Percentiles rank a stretch among this genome's conserved stretches.
These are phyloP conservation scores for Scutellaria barbata DNA, from an alignment of 257 asterid species.

Conservation along the genomic window DNA sequence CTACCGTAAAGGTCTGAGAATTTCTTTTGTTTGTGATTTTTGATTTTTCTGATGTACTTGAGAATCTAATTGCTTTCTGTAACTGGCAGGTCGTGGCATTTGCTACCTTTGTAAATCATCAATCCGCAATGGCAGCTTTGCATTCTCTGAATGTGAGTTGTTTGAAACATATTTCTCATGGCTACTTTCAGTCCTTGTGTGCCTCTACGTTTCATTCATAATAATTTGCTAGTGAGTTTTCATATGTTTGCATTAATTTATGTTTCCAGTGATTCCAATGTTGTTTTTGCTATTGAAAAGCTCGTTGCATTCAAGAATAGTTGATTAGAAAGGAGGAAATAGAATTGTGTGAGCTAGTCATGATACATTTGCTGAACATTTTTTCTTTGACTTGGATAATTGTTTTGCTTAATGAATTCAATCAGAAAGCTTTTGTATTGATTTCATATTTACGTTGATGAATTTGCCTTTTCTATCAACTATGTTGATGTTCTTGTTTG, in stretches of 20 bases:
- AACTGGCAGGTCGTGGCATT: slow-evolving; percentile 88
- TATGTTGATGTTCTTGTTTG: neutral
- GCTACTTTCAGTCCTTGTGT: neutral
- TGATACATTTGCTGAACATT: neutral
- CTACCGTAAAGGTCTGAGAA: neutral
- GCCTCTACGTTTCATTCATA: neutral
- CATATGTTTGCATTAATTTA: neutral
- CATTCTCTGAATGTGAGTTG: slow-evolving; percentile 81
- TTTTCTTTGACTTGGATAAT: neutral
- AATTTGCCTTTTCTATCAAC: neutral
- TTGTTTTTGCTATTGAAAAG: neutral
- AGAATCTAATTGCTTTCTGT: neutral
- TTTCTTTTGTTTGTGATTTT: neutral
- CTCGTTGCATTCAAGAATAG: neutral
- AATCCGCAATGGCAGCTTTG: slow-evolving; percentile 83
- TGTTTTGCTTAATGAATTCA: neutral
- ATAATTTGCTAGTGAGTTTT: slow-evolving; percentile 18
- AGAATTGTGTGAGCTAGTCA: neutral
- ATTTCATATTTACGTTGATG: neutral
- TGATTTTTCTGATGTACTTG: neutral
- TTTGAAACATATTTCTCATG: slow-evolving; percentile 18
- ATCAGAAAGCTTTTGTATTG: neutral
- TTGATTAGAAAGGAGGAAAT: neutral
- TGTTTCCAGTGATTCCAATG: neutral
- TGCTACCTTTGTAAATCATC: slow-evolving; percentile 91